phyloP scores from a whole-genome alignment of 805 yeast genomes.

The Yamadazyma endophytica region DNA sequence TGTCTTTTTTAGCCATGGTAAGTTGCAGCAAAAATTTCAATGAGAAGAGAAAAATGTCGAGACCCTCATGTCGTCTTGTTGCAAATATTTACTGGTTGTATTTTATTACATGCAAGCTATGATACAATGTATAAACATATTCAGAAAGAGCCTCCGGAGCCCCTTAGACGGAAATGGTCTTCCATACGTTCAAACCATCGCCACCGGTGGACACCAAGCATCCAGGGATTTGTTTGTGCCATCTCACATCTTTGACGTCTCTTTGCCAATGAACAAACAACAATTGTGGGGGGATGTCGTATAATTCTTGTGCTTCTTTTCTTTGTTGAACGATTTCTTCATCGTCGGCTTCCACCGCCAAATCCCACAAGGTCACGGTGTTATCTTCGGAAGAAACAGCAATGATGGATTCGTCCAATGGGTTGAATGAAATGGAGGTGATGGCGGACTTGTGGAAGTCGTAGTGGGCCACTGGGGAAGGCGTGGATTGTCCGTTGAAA shows the following conservation, averaged over 20 bases:
- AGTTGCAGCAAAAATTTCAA: neutral
- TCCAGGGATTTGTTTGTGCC: conserved; percentile 98
- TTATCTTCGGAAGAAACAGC: conserved; percentile 97
- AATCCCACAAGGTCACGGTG: conserved; percentile 96
- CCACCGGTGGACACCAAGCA: conserved; percentile 91
- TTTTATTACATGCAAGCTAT: conserved; percentile 1
- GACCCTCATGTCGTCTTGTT: neutral
- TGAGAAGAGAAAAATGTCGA: neutral
- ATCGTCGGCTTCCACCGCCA: conserved; percentile 98
- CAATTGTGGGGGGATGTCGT: conserved; percentile 91
- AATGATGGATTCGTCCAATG: conserved; percentile 89
- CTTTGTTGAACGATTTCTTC: conserved; percentile 89
- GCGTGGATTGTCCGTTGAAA: conserved; percentile 56
- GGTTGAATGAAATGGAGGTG: conserved; percentile 92
- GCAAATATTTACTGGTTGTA: neutral
- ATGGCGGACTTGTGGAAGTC: conserved; percentile 93
- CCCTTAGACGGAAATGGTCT: conserved; percentile 90
- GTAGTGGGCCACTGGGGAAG: conserved; percentile 88
- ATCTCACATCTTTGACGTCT: conserved; percentile 95
- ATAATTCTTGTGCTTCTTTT: conserved; percentile 71
- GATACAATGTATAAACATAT: neutral
- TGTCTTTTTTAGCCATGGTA: conserved; percentile 88
- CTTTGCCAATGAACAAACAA: conserved; percentile 97
- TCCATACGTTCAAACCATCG: conserved; percentile 93
- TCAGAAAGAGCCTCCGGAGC: conserved; percentile 1